Evolutionary conservation across 768 basidiomycete species (phyloP).

Genomic region (Suillus placidus): DNA sequence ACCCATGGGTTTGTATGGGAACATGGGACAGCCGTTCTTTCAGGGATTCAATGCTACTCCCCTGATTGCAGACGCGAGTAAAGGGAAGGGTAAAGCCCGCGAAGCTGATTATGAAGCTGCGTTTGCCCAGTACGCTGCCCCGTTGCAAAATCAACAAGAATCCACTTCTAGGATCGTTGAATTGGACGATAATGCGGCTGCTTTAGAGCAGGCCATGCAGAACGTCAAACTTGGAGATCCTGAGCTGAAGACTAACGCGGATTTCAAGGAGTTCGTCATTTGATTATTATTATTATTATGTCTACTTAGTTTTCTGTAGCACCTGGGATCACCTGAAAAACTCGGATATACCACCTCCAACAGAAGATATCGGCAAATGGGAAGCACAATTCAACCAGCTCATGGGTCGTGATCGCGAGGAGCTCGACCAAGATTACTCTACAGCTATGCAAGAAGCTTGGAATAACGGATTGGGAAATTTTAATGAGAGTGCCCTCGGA

Average conservation of each 20-base stretch:
- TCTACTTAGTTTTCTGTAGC: conserved; percentile 37
- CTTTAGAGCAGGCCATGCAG: conserved; percentile 43
- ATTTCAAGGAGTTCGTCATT: conserved; percentile 58
- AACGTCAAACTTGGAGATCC: conserved; percentile 38
- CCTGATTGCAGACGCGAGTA: conserved; percentile 30
- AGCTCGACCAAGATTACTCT: conserved; percentile 65
- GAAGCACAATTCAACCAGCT: conserved; percentile 82
- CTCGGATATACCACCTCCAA: conserved; percentile 56
- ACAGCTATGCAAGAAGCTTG: conserved; percentile 64
- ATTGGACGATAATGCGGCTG: conserved; percentile 45
- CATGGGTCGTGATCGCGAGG: conserved; percentile 69
- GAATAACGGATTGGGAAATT: conserved; percentile 56
- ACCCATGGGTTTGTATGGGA: conserved; percentile 28
- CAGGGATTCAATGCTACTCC: conserved; percentile 31
- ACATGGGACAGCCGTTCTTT: conserved; percentile 38
- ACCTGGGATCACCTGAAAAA: conserved; percentile 65
- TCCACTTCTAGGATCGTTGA: conserved; percentile 55
- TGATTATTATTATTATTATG: conserved; percentile 10
- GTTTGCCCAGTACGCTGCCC: conserved; percentile 68
- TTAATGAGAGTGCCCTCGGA: conserved; percentile 35
- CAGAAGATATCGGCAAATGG: conserved; percentile 76
- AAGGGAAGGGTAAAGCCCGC: conserved; percentile 79
- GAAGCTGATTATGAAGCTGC: conserved; percentile 87
- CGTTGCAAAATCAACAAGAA: conserved; percentile 45
- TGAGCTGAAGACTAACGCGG: conserved; percentile 31